Base-by-base conservation (phyloP, 768 basidiomycete species). In the Lactifluus echinatus region DNA sequence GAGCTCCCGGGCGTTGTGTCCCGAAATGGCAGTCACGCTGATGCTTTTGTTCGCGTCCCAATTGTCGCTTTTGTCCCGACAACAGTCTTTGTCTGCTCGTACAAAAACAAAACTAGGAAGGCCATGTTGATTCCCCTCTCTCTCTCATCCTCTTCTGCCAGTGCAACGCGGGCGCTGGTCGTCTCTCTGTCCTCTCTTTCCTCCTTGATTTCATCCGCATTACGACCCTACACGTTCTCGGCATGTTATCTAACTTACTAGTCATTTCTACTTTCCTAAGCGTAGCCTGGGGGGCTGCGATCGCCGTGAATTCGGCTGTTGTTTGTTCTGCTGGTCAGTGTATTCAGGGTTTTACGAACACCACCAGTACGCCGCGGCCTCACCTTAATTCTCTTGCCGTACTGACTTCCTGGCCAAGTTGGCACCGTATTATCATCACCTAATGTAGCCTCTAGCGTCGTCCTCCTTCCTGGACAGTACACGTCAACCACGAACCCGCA, bases 251-350 rank as follows among this genome's bases (percentile, higher is more conserved):
- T 55, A 42, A 28, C 54, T 50, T 59, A 40, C 53, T 59, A n/a
- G 8, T 33, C 34, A 15, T 55, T 17, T 43, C 44, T 21, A 7
- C 53, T 14, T 50, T 15, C 14, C 23, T 59, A 4, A 29, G 21
- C 2, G 34, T 50, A 21, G 53, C 48, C 31, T 15, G 15, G 12
- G 53, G 47, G 10, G 15, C 53, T n/a, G 46, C 28, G 19, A 2
- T 59, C 19, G 39, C 58, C 34, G 45, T 29, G 8, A 69, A 74
- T 57, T 70, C 83, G 36, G 73, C 75, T 66, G 82, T 90, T 55
- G 75, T 92, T 60, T 91, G 89, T 76, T 75, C 88, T 87, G 85
- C 89, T 68, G 89, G 89, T 64, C 88, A 92, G 85, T 91, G 89
- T 75, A 72, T 91, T 55, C 78, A 89, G 70, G 89, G 89, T 56